Percentiles rank a stretch among this genome's conserved stretches.
phyloP scores from a whole-genome alignment of 169 alveolate genomes.

The Cryptosporidium sp. region DNA sequence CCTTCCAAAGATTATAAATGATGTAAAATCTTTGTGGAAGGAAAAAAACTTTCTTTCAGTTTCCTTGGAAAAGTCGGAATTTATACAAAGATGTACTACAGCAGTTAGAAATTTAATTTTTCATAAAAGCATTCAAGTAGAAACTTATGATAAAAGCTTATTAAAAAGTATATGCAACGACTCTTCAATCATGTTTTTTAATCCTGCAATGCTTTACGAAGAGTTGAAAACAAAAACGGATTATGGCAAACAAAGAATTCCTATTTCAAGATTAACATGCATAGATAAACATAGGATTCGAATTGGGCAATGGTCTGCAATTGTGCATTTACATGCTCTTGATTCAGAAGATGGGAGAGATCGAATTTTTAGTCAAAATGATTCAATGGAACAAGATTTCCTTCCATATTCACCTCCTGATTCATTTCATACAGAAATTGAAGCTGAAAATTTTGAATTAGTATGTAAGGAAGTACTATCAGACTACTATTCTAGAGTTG shows the following conservation, averaged over 20 bases:
- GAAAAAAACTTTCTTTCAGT: slow-evolving; percentile 24
- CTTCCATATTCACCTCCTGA: slow-evolving; percentile 67
- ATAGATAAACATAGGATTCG: slow-evolving; percentile 59
- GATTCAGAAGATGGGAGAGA: slow-evolving; percentile 70
- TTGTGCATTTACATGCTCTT: slow-evolving; percentile 72
- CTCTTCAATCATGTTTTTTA: slow-evolving; percentile 37
- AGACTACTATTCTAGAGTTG: slow-evolving; percentile 20
- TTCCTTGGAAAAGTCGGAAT: slow-evolving; percentile 27
- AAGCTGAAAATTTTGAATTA: slow-evolving; percentile 37
- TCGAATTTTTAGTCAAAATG: slow-evolving; percentile 14
- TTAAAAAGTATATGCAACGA: slow-evolving; percentile 66
- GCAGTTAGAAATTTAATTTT: slow-evolving; percentile 41
- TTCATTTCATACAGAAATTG: slow-evolving; percentile 41
- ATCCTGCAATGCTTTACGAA: slow-evolving; percentile 69
- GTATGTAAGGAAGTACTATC: slow-evolving; percentile 20
- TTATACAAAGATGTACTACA: slow-evolving; percentile 25
- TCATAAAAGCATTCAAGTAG: slow-evolving; percentile 28
- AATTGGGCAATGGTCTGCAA: slow-evolving; percentile 73
- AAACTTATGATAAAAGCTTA: slow-evolving; percentile 30
- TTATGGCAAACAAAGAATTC: slow-evolving; percentile 47
- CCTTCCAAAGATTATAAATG: slow-evolving; percentile 34
- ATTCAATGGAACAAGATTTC: not conserved
- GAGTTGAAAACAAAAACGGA: slow-evolving; percentile 38
- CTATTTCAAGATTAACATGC: slow-evolving; percentile 49
- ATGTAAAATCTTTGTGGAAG: slow-evolving; percentile 34